These are phyloP conservation scores for Schizophyllum commune DNA, from an alignment of 1,284 basidiomycete species.

Conservation along the genomic window DNA sequence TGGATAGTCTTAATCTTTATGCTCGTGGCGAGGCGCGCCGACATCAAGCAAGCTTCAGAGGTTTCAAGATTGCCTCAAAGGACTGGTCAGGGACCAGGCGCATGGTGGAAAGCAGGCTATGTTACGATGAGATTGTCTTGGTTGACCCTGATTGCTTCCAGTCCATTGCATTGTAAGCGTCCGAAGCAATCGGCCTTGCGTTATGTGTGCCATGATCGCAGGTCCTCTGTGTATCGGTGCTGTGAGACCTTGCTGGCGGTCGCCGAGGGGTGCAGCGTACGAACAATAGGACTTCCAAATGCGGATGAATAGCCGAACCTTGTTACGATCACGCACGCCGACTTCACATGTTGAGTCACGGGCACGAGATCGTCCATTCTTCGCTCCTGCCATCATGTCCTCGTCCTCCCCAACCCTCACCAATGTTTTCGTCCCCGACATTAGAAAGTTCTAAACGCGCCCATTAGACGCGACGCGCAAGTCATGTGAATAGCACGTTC, in stretches of 20 bases:
- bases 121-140: background rate
- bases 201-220: too few relatives aligned
- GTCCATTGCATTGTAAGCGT: background rate
- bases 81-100: background rate
- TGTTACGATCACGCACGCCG: background rate
- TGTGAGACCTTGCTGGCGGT: background rate
- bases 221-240: too few relatives aligned
- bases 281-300: background rate
- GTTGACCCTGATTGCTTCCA: background rate
- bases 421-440: background rate
- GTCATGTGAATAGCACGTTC: background rate
- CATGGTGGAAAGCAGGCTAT: background rate
- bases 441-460: background rate
- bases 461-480: background rate
- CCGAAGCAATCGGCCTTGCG: too few relatives aligned
- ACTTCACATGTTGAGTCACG: background rate
- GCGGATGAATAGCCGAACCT: background rate
- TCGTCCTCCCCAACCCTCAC: background rate
- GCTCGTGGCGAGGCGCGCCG: background rate
- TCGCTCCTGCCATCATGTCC: background rate
- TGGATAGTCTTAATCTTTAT: background rate
- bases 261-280: background rate
- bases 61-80: background rate
- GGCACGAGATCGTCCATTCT: background rate
- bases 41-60: background rate